Percentiles rank a stretch among this genome's conserved stretches.
phyloP scores from a whole-genome alignment of 192 early-diverging fungal species.

The Coemansia sp. region DNA sequence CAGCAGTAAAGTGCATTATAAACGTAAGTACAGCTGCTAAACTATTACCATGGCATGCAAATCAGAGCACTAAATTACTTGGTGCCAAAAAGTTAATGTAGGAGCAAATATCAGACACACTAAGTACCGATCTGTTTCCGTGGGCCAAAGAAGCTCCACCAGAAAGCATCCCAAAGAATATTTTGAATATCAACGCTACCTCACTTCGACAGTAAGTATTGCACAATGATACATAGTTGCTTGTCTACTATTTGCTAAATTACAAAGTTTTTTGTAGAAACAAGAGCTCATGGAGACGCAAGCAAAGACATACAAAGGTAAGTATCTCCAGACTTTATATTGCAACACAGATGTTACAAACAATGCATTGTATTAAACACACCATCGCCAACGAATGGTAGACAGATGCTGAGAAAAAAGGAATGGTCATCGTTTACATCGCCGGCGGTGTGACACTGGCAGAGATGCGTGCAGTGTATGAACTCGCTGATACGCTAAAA shows the following conservation, averaged over 20 bases:
- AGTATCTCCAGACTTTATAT: not conserved
- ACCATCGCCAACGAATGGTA: not conserved
- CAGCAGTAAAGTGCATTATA: conserved; percentile 41
- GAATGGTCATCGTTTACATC: conserved; percentile 48
- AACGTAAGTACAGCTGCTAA: conserved; percentile 10
- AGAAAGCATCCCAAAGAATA: conserved; percentile 27
- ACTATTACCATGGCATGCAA: not conserved
- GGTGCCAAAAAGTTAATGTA: not conserved
- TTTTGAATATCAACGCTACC: conserved; percentile 28
- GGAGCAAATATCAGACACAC: conserved; percentile 22
- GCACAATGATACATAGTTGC: not conserved
- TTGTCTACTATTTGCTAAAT: not conserved
- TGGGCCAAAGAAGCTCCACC: conserved; percentile 34
- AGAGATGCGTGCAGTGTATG: conserved; percentile 55
- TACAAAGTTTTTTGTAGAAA: conserved; percentile 7
- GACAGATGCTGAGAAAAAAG: conserved; percentile 11
- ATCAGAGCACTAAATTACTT: not conserved
- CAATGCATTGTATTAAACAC: not conserved
- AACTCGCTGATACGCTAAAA: conserved; percentile 35
- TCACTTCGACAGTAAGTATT: conserved; percentile 44
- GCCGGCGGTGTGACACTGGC: conserved; percentile 52
- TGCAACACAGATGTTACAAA: not conserved
- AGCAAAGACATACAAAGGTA: conserved; percentile 6
- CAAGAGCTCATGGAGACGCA: conserved; percentile 13
- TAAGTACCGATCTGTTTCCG: conserved; percentile 34